A percentile compares a stretch with the other conserved stretches of the same genome.
phyloP scores from a whole-genome alignment of 208 protist genomes.

The Trichomonas vaginalis region DNA sequence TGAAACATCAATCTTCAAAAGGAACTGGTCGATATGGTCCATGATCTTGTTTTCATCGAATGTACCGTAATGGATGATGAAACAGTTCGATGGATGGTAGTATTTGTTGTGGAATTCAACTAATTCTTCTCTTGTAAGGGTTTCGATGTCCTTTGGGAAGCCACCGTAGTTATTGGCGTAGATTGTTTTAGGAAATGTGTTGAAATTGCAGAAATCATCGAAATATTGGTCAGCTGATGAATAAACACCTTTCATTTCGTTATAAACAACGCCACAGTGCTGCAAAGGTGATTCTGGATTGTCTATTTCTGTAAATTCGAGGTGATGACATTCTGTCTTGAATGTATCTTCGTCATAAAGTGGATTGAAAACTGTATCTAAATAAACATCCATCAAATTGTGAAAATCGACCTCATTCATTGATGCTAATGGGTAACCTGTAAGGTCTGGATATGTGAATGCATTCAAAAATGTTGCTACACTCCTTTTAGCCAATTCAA shows the following conservation, averaged over 20 bases:
- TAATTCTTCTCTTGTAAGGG: slow-evolving; percentile 26
- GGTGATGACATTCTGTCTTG: slow-evolving; percentile 23
- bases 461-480: slow-evolving; percentile 43
- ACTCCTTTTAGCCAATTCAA: slow-evolving; percentile 32
- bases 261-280: slow-evolving; percentile 38
- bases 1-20: not conserved
- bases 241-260: slow-evolving; percentile 40
- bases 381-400: slow-evolving; percentile 41
- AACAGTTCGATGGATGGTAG: slow-evolving; percentile 36
- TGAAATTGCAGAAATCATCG: not conserved
- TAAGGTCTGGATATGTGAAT: slow-evolving; percentile 34
- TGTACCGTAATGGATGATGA: slow-evolving; percentile 7
- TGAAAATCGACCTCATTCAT: slow-evolving; percentile 34
- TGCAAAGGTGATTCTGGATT: slow-evolving; percentile 17
- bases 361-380: slow-evolving; percentile 41
- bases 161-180: slow-evolving; percentile 28
- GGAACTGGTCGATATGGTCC: not conserved
- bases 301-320: not conserved
- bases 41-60: not conserved
- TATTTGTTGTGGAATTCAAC: slow-evolving; percentile 27
- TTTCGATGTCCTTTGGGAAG: slow-evolving; percentile 23
- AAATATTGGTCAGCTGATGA: not conserved
- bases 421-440: slow-evolving; percentile 31
- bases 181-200: slow-evolving; percentile 29
- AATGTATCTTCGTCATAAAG: slow-evolving; percentile 24